Percentiles rank a stretch among this genome's conserved stretches.
Evolutionary conservation across 1,139 yeast genomes (phyloP).

Genomic region (Magnusiomyces tetraspermus): DNA sequence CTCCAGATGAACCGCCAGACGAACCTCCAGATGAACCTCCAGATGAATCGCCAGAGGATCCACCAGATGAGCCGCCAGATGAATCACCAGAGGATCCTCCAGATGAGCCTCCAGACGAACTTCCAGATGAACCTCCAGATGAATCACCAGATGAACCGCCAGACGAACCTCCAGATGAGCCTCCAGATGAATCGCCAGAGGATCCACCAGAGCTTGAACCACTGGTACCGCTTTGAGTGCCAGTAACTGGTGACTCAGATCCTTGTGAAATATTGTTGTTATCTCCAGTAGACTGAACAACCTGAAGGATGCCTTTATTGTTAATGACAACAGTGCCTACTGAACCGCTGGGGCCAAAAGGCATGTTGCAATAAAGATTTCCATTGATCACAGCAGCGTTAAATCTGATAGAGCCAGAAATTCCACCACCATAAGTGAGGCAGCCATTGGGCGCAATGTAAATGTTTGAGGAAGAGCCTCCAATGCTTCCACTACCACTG

Average conservation of each 20-base stretch:
- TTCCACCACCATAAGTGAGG: neutral
- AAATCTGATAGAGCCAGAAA: neutral
- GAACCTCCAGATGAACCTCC: neutral
- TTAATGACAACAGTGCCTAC: constrained; percentile 2
- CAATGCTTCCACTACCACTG: neutral
- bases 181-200: constrained; percentile 1
- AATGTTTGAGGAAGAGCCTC: neutral
- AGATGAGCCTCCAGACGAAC: neutral
- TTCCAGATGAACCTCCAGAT: neutral
- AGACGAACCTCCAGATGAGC: constrained; percentile 4
- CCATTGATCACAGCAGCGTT: neutral
- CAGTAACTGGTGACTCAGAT: neutral
- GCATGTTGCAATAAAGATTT: neutral
- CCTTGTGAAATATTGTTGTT: neutral
- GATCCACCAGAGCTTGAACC: neutral
- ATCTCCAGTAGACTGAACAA: neutral
- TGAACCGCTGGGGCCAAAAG: neutral
- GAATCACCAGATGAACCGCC: neutral
- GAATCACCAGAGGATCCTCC: neutral
- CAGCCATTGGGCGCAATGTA: constrained; percentile 2
- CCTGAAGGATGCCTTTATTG: constrained; percentile 1
- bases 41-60: neutral
- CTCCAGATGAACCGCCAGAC: neutral
- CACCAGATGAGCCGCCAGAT: neutral
- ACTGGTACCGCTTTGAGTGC: neutral